phyloP scores from a whole-genome alignment of 768 basidiomycete genomes.

The Tricholoma bakamatsutake region DNA sequence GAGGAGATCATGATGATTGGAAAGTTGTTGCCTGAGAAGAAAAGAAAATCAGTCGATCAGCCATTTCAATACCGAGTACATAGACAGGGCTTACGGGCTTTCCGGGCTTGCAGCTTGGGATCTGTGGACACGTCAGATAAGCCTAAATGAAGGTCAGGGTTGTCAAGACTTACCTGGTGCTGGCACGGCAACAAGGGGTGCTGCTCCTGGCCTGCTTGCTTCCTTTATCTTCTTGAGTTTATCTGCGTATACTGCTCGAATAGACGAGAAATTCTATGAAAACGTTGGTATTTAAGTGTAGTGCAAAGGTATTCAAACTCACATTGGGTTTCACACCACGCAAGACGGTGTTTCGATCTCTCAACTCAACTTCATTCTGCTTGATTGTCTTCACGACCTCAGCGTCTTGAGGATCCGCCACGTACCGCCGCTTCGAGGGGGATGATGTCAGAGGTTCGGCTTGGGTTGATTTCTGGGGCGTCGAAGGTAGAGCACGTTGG shows the following conservation, averaged over 20 bases:
- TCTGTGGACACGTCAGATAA: conserved; percentile 27
- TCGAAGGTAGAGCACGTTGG: conserved; percentile 19
- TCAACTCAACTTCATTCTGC: conserved; percentile 70
- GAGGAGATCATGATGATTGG: conserved; percentile 98
- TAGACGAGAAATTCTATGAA: conserved; percentile 75
- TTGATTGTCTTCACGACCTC: conserved; percentile 86
- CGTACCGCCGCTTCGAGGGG: conserved; percentile 69
- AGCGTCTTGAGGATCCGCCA: conserved; percentile 68
- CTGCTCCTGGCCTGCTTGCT: conserved; percentile 44
- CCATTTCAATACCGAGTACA: neutral
- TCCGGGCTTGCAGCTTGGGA: conserved; percentile 57
- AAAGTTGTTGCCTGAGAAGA: conserved; percentile 56
- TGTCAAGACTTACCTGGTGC: conserved; percentile 30
- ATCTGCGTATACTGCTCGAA: conserved; percentile 61
- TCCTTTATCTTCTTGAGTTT: conserved; percentile 78
- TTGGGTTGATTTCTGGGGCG: conserved; percentile 23
- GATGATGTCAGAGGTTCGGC: conserved; percentile 33
- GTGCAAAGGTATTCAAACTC: conserved; percentile 18
- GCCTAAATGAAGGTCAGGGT: neutral
- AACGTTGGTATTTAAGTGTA: neutral
- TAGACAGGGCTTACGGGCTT: conserved; percentile 49
- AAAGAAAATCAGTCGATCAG: neutral
- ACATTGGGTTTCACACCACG: conserved; percentile 83
- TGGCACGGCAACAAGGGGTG: conserved; percentile 32
- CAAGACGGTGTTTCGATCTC: conserved; percentile 78